Base-by-base conservation (phyloP, 2,329 filamentous ascomycete genomes). In the Neofusicoccum kwambonambiense region DNA sequence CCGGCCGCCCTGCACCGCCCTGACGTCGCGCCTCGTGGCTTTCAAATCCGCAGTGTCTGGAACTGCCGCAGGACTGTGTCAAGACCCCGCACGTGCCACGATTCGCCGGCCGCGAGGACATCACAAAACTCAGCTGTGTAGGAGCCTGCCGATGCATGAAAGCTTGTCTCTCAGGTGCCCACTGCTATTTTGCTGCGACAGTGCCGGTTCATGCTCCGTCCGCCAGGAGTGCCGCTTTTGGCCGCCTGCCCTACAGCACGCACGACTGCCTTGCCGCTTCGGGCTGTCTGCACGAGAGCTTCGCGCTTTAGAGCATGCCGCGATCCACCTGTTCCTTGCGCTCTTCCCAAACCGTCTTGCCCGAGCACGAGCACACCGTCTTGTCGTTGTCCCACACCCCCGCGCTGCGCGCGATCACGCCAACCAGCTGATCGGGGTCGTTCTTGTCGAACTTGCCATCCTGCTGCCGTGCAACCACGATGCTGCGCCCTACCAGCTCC, bases 361-460 rank as follows among this genome's bases (percentile, higher is more conserved):
- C 95, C 42, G 93, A 96, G 79, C 95, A 99, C 54, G 93, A 97
- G 77, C 95, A 99, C 5, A 99, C 94, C 51, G 91, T 97, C 85
- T 98, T 99, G 76, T 97, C 92, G 72, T 99, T 97, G 77, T 97
- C 94, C 95, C 95, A 99, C 67, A 97, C 90, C n/a, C 95, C 95
- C 15, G 95, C 94, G 77, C 93, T 97, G 74, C 95, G 85, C 56
- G 95, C 95, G 79, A 99, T 92, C 60, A 99, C 93, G 8, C 95
- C 95, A 2, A 97, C 91, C 58, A 97, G 82, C 19, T 93, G 97
- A 76, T 96, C 87, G 64, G 88, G 84, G 74, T 97, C 91, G 70
- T 97, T 93, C 71, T 84, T 83, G 70, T 89, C 79, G 73, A 86
- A 83, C 64, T 82, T 82, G 1, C 81, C 83, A 42, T 88, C 85